Base-by-base conservation (phyloP, 176 grass and related monocot genomes). In the Carex myosuroides region DNA sequence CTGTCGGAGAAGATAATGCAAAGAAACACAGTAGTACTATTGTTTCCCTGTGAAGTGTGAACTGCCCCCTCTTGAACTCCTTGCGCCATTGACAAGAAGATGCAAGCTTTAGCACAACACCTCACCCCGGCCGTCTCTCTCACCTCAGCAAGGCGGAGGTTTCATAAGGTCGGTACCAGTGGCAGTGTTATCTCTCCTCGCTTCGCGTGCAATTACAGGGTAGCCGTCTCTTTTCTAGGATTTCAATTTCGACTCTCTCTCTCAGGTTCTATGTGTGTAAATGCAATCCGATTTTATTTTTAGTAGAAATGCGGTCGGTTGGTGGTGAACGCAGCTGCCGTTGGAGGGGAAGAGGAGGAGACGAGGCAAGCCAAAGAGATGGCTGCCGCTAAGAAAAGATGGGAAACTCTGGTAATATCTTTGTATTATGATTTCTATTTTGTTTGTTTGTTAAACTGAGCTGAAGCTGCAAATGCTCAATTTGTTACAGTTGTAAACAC, bases 351-450 rank as follows among this genome's bases (percentile, higher is more conserved):
- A 66, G 91, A 93, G 2, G 88, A 93, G 79, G 95, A 98, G 91
- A 84, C 48, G 64, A 87, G 85, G 92, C 95, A 90, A 79, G 87
- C 86, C 41, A 98, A 93, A 71, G 92, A 98, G 80, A 92, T 95
- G 89, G 86, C 92, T 37, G 95, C 95, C 4, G 95, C 95, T 76
- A 89, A 91, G 84, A 98, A 65, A 85, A 89, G 95, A 71, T 98
- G 95, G 95, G 95, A 98, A 73, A 30, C 91, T 32, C 83, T 98
- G 92, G 95, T 95, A 85, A 81, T 83, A 14, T 72, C 33, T 76
- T 48, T 37, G 48, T 74, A 80, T 30, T 64, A n/a, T 64, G 54
- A 17, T 48, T 84, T 61, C 5, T 58, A 50, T 18, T 61, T 35
- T 69, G 44, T 56, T 75, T 59, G 17, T 41, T 87, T 53, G 3